These are phyloP conservation scores for Ochetophila trinervis DNA, from an alignment of 306 rosid genomes.

Conservation along the genomic window DNA sequence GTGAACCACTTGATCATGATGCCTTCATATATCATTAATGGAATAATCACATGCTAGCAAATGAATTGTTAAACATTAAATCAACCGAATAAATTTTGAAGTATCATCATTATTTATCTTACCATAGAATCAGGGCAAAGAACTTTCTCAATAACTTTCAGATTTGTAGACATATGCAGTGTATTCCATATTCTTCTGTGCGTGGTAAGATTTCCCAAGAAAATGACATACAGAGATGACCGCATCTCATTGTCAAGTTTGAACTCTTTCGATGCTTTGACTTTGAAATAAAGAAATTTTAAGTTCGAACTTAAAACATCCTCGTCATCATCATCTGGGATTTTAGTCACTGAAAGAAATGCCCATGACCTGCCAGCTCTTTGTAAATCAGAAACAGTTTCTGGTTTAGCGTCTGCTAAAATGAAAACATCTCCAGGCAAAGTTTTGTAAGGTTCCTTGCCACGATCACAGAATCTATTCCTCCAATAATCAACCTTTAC, in stretches of 20 bases:
- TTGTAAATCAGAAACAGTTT: conserved; percentile 42
- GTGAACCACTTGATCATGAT: too few relatives aligned
- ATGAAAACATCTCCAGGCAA: conserved; percentile 62
- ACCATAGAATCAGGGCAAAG: conserved; percentile 42
- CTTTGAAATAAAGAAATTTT: too few relatives aligned
- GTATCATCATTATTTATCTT: conserved; percentile 6
- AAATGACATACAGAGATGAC: conserved; percentile 39
- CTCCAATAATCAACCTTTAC: conserved; percentile 44
- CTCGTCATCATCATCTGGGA: conserved; percentile 28
- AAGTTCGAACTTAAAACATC: conserved; percentile 28
- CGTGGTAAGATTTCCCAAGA: conserved; percentile 45
- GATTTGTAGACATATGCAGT: conserved; percentile 38
- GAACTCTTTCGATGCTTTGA: conserved; percentile 36
- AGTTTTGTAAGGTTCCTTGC: conserved; percentile 60
- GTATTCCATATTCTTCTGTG: conserved; percentile 55
- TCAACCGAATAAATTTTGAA: neutral
- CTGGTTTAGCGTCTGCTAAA: conserved; percentile 55
- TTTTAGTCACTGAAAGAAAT: conserved; percentile 36
- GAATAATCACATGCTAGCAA: neutral
- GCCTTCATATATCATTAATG: too few relatives aligned
- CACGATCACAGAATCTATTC: conserved; percentile 41
- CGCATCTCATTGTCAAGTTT: conserved; percentile 10
- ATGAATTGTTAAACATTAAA: too few relatives aligned
- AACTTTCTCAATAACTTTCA: conserved; percentile 33
- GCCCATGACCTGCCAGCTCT: conserved; percentile 52